phyloP scores from a whole-genome alignment of 352 stramenopile genomes.

The Globisporangium nagaii region DNA sequence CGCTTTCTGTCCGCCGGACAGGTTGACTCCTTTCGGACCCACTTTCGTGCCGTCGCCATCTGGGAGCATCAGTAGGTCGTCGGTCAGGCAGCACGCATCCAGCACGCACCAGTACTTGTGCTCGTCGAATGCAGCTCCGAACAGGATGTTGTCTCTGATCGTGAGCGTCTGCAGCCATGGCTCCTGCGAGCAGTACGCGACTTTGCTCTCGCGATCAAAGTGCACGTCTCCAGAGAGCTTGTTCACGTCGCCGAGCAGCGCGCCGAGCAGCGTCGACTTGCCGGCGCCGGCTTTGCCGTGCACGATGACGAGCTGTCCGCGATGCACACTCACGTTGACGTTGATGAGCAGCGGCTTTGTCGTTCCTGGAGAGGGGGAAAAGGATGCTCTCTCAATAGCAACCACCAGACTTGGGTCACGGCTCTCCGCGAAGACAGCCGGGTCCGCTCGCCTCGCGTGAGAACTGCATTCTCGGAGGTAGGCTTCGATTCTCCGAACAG shows the following conservation, averaged over 20 bases:
- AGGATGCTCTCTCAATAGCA: background rate
- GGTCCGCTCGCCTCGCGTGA: too few species aligned
- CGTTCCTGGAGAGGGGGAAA: background rate
- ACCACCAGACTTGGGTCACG: too few species aligned
- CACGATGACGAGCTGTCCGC: slow-evolving; percentile 4
- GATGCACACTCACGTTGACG: slow-evolving; percentile 1
- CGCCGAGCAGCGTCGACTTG: slow-evolving; percentile 12
- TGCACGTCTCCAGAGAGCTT: slow-evolving; percentile 4
- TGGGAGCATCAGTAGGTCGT: slow-evolving; percentile 25
- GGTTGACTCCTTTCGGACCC: slow-evolving; percentile 44
- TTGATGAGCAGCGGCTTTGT: slow-evolving; percentile 1
- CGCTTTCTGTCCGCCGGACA: slow-evolving; percentile 48
- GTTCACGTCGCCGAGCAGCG: slow-evolving; percentile 4
- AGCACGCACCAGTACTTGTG: slow-evolving; percentile 33
- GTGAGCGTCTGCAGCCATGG: slow-evolving; percentile 79
- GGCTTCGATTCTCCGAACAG: background rate
- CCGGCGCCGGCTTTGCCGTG: slow-evolving; percentile 10
- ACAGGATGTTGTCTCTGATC: slow-evolving; percentile 84
- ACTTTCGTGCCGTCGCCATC: slow-evolving; percentile 48
- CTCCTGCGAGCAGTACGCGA: slow-evolving; percentile 43
- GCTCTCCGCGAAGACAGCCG: too few species aligned
- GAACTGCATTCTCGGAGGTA: background rate
- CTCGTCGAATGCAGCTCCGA: slow-evolving; percentile 58
- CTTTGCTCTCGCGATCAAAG: background rate
- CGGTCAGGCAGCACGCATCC: slow-evolving; percentile 17